Percentiles rank a stretch among this genome's conserved stretches.
Evolutionary conservation across 352 stramenopile species (phyloP).

Genomic region (Pythium dissimile): DNA sequence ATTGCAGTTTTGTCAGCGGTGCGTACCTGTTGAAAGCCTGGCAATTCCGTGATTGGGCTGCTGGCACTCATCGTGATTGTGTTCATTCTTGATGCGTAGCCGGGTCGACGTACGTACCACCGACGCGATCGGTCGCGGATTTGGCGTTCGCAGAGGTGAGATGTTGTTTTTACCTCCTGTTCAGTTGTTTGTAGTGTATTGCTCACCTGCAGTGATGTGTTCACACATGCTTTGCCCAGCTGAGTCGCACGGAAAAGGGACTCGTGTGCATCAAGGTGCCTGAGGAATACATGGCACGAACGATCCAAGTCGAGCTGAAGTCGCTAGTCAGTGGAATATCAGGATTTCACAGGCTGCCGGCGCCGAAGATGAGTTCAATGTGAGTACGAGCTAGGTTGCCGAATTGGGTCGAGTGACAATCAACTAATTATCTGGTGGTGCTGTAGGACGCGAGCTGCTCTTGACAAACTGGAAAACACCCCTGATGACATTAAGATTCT

Average conservation of each 20-base stretch:
- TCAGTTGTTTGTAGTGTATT: too few relatives aligned
- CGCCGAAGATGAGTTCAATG: conserved; percentile 17
- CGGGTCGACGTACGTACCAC: conserved; percentile 68
- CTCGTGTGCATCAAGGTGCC: conserved; percentile 72
- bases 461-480: conserved; percentile 59
- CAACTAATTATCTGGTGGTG: neutral
- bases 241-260: conserved; percentile 79
- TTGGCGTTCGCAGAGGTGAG: conserved; percentile 77
- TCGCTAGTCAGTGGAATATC: conserved; percentile 3
- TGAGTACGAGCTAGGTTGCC: neutral
- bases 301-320: conserved; percentile 53
- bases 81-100: conserved; percentile 28
- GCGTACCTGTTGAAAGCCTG: conserved; percentile 1
- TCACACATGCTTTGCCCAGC: too few relatives aligned
- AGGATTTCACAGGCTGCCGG: conserved; percentile 14
- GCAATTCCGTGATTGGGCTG: too few relatives aligned
- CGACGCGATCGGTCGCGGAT: conserved; percentile 70
- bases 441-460: conserved; percentile 43
- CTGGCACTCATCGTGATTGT: neutral
- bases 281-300: conserved; percentile 74
- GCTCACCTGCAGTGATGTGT: too few relatives aligned
- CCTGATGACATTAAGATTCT: conserved; percentile 57
- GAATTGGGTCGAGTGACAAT: neutral
- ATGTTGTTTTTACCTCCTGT: neutral
- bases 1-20: conserved; percentile 85